These are phyloP conservation scores for Rhynchosporium graminicola DNA, from an alignment of 2,329 filamentous ascomycete genomes.

Conservation along the genomic window DNA sequence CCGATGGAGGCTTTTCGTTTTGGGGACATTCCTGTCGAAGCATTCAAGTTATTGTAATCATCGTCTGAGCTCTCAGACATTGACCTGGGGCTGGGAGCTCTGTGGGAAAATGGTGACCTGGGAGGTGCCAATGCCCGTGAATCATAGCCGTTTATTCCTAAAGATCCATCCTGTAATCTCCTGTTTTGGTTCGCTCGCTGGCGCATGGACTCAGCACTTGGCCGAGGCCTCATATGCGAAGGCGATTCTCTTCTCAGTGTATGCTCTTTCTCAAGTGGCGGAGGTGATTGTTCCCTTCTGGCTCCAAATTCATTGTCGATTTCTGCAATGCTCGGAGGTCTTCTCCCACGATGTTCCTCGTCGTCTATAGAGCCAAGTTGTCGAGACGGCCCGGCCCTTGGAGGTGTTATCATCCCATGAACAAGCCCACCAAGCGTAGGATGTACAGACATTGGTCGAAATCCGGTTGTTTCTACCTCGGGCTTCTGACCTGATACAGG, in stretches of 20 bases:
- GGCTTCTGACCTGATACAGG: conserved; percentile 48
- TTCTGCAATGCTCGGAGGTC: conserved; percentile 23
- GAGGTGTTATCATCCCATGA: conserved; percentile 6
- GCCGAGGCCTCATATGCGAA: conserved; percentile 29
- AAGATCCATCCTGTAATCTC: conserved; percentile 30
- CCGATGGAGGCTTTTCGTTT: conserved; percentile 78
- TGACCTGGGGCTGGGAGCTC: conserved; percentile 61
- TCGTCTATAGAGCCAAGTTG: conserved; percentile 30
- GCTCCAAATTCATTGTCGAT: conserved; percentile 48
- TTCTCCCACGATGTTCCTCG: conserved; percentile 34
- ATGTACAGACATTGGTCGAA: conserved; percentile 71
- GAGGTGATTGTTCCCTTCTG: conserved; percentile 59
- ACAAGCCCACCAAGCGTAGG: conserved; percentile 63
- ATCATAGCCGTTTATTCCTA: conserved; percentile 40
- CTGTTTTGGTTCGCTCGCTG: conserved; percentile 28
- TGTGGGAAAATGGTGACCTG: conserved; percentile 45
- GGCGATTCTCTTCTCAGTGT: conserved; percentile 25
- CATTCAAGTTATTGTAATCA: conserved; percentile 57
- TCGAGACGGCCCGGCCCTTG: conserved; percentile 12
- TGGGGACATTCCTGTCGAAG: conserved; percentile 63
- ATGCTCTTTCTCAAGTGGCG: conserved; percentile 46
- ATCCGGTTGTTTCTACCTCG: conserved; percentile 54
- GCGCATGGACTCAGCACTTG: conserved; percentile 37
- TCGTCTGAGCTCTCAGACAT: conserved; percentile 71
- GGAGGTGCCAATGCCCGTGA: conserved; percentile 48